Evolutionary conservation across 1,284 basidiomycete genomes (phyloP).

Genomic region (Cryptococcus sp.): DNA sequence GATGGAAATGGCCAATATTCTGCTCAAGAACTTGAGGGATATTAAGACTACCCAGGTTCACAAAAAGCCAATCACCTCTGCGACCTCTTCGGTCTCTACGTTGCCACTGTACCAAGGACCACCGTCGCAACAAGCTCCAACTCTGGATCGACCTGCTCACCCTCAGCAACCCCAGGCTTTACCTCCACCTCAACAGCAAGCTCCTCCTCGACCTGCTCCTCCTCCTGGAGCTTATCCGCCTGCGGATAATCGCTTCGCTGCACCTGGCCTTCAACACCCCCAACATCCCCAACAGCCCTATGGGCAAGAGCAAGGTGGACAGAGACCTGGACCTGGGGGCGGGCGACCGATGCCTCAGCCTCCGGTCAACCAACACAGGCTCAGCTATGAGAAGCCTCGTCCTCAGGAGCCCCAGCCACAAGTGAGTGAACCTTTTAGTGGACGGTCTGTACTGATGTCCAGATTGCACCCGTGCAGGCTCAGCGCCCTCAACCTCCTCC

Average conservation of each 20-base stretch:
- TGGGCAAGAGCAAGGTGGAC: conserved; percentile 36
- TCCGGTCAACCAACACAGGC: conserved; percentile 53
- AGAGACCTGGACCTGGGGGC: conserved; percentile 16
- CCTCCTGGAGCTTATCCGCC: conserved; percentile 27
- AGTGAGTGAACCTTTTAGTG: too few species aligned
- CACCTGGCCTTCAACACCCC: conserved; percentile 31
- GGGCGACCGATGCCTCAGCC: conserved; percentile 45
- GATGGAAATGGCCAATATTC: conserved; percentile 96
- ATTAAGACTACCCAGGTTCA: conserved; percentile 57
- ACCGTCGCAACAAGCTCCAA: conserved; percentile 11
- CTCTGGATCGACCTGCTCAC: conserved; percentile 14
- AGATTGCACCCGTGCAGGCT: conserved; percentile 16
- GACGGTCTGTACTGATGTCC: not conserved
- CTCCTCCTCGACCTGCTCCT: conserved; percentile 19
- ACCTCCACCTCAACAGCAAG: conserved; percentile 9
- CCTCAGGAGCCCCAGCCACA: conserved; percentile 17
- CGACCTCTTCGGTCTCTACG: conserved; percentile 28
- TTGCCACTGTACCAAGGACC: conserved; percentile 22
- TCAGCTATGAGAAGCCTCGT: conserved; percentile 26
- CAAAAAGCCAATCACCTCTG: conserved; percentile 32
- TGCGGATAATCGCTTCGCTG: conserved; percentile 35
- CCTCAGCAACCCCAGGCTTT: conserved; percentile 20
- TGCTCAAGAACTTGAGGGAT: conserved; percentile 78
- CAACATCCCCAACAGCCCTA: conserved; percentile 52
- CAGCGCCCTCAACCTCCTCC: conserved; percentile 10